phyloP scores from a whole-genome alignment of 108 stramenopile genomes.

The Cyclotella baltica region DNA sequence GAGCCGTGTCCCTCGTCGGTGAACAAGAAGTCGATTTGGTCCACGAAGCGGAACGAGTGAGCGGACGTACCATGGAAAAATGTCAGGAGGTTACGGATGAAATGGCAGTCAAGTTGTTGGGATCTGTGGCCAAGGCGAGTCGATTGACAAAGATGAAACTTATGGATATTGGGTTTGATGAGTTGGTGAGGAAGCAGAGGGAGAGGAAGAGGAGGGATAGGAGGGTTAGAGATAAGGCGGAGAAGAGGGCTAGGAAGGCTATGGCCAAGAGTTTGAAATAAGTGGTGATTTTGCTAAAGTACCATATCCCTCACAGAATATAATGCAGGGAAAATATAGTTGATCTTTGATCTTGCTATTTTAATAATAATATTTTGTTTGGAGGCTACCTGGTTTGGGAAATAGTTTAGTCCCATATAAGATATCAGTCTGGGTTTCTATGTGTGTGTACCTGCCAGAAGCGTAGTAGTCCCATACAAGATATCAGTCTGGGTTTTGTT shows the following conservation, averaged over 20 bases:
- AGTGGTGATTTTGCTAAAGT: too few species aligned
- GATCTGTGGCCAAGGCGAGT: slow-evolving; percentile 89
- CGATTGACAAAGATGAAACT: slow-evolving; percentile 89
- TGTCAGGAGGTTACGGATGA: slow-evolving; percentile 86
- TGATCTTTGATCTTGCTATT: too few species aligned
- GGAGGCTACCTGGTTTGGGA: too few species aligned
- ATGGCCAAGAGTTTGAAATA: slow-evolving; percentile 32
- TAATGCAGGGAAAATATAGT: too few species aligned
- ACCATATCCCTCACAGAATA: too few species aligned
- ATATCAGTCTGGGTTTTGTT: too few species aligned
- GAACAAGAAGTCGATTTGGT: slow-evolving; percentile 85
- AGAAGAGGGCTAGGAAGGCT: slow-evolving; percentile 54
- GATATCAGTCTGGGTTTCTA: too few species aligned
- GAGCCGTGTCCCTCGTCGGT: slow-evolving; percentile 94
- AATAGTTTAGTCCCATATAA: too few species aligned
- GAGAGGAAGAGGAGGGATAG: slow-evolving; percentile 85
- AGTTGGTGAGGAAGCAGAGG: slow-evolving; percentile 86
- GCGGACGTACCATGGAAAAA: slow-evolving; percentile 77
- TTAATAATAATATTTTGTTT: too few species aligned
- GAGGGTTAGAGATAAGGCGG: slow-evolving; percentile 77
- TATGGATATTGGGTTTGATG: slow-evolving; percentile 92
- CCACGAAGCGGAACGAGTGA: slow-evolving; percentile 83
- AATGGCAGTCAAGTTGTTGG: slow-evolving; percentile 76
- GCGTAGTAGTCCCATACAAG: too few species aligned
- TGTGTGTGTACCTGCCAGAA: too few species aligned